Conservation (phyloP, 805 yeast genomes). For the Clavispora santaluciae region DNA sequence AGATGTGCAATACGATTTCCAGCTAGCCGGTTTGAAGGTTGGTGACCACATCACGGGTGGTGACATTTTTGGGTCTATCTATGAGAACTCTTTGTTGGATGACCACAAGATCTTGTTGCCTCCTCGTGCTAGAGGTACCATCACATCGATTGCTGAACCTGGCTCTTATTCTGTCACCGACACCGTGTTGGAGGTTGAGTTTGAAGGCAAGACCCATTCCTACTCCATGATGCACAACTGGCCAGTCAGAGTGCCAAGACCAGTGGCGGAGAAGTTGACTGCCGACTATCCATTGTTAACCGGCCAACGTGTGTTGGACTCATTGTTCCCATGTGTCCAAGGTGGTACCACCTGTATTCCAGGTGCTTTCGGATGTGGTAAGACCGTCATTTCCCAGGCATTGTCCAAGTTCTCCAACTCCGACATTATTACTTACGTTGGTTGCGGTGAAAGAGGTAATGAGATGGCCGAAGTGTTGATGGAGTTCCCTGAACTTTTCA, state of each 20-base stretch:
- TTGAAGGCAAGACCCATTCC: slow-evolving; percentile 74
- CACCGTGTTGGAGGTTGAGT: slow-evolving; percentile 87
- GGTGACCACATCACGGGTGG: slow-evolving; percentile 99
- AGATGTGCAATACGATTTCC: slow-evolving; percentile 76
- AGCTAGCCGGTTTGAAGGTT: slow-evolving; percentile 70
- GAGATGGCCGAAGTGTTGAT: slow-evolving; percentile 99
- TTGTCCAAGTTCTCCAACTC: slow-evolving; percentile 96
- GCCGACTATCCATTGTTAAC: slow-evolving; percentile 95
- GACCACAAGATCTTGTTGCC: slow-evolving; percentile 95
- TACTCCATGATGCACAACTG: slow-evolving; percentile 97
- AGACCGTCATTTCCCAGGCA: slow-evolving; percentile 96
- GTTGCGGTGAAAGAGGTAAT: slow-evolving; percentile 93
- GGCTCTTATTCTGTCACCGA: slow-evolving; percentile 93
- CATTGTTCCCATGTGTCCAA: slow-evolving; percentile 98
- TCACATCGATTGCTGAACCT: slow-evolving; percentile 79
- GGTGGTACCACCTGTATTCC: slow-evolving; percentile 99
- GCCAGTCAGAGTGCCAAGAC: slow-evolving; percentile 99
- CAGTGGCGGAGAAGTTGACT: slow-evolving; percentile 88
- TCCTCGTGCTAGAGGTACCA: slow-evolving; percentile 98
- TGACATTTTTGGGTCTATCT: slow-evolving; percentile 90
- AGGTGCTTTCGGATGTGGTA: slow-evolving; percentile 99
- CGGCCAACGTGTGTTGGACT: slow-evolving; percentile 98
- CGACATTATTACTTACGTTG: slow-evolving; percentile 92
- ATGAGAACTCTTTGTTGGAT: slow-evolving; percentile 85
- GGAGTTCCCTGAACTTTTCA: slow-evolving; percentile 98